A percentile compares a stretch with the other conserved stretches of the same genome.
Conservation (phyloP, 176 grass and related monocot genomes). For the Carex kokanica region DNA sequence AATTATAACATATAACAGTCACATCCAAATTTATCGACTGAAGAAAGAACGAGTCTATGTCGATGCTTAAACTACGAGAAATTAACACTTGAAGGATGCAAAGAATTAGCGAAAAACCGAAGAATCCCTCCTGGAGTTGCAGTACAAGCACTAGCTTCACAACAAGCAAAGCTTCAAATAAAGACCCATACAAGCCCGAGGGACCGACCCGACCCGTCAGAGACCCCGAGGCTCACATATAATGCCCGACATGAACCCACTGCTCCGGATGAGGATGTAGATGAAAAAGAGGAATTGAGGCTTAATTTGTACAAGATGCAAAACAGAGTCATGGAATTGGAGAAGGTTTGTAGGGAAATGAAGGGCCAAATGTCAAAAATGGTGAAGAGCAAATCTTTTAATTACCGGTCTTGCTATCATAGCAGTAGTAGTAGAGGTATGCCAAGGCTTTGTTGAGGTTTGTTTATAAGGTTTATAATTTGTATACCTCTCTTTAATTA, state of each 20-base stretch:
- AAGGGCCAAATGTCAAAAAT: conserved; percentile 64
- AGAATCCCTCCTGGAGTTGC: conserved; percentile 66
- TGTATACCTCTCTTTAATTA: background rate
- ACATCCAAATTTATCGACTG: conserved; percentile 40
- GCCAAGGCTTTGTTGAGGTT: conserved; percentile 66
- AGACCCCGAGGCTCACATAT: conserved; percentile 34
- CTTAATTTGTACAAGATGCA: conserved; percentile 76
- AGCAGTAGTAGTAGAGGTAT: conserved; percentile 35
- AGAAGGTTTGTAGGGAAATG: conserved; percentile 78
- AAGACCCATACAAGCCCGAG: background rate
- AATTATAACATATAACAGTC: conserved; percentile 41
- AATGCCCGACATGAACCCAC: background rate
- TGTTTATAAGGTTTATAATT: conserved; percentile 1
- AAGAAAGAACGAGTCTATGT: conserved; percentile 63
- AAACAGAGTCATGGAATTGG: conserved; percentile 70
- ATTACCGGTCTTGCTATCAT: conserved; percentile 36
- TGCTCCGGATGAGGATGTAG: conserved; percentile 15
- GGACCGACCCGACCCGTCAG: conserved; percentile 19
- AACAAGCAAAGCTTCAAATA: conserved; percentile 52
- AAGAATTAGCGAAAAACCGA: conserved; percentile 78
- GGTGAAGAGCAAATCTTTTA: conserved; percentile 42
- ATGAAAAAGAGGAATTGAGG: conserved; percentile 62
- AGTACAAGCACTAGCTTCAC: conserved; percentile 70
- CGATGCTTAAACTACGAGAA: conserved; percentile 96
- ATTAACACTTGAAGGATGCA: conserved; percentile 81